phyloP scores from a whole-genome alignment of 2,329 filamentous ascomycete species.

The Penicillium digitatum region DNA sequence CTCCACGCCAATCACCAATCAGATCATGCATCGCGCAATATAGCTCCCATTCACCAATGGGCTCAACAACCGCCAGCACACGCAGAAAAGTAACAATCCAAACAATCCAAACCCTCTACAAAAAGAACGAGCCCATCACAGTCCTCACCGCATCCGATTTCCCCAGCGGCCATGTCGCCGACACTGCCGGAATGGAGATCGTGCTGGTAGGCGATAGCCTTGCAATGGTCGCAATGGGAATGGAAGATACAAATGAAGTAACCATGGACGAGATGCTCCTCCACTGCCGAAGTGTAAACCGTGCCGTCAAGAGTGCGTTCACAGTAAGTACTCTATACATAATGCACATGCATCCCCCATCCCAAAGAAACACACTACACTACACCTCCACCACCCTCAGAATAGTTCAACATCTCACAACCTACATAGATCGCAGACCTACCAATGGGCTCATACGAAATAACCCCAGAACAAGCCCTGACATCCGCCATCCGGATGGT shows the following conservation, averaged over 20 bases:
- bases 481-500: slow-evolving; percentile 80
- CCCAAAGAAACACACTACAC: background rate
- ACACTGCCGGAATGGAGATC: slow-evolving; percentile 86
- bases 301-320: slow-evolving; percentile 77
- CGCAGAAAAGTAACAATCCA: slow-evolving; percentile 84
- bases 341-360: background rate
- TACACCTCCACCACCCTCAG: background rate
- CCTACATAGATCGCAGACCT: slow-evolving; percentile 71
- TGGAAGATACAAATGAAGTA: slow-evolving; percentile 92
- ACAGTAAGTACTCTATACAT: slow-evolving; percentile 55
- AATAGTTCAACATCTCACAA: background rate
- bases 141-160: slow-evolving; percentile 96
- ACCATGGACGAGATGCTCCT: slow-evolving; percentile 92
- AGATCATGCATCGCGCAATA: slow-evolving; percentile 36
- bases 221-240: slow-evolving; percentile 92
- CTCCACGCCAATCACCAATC: background rate
- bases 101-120: slow-evolving; percentile 69
- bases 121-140: slow-evolving; percentile 78
- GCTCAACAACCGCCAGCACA: slow-evolving; percentile 21
- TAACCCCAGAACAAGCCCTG: slow-evolving; percentile 79
- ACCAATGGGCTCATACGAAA: slow-evolving; percentile 93
- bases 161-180: slow-evolving; percentile 82
- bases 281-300: slow-evolving; percentile 81
- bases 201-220: slow-evolving; percentile 87
- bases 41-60: slow-evolving; percentile 77